A percentile compares a stretch with the other conserved stretches of the same genome.
These are phyloP conservation scores for Naganishia onofrii DNA, from an alignment of 768 basidiomycete genomes.

Conservation along the genomic window DNA sequence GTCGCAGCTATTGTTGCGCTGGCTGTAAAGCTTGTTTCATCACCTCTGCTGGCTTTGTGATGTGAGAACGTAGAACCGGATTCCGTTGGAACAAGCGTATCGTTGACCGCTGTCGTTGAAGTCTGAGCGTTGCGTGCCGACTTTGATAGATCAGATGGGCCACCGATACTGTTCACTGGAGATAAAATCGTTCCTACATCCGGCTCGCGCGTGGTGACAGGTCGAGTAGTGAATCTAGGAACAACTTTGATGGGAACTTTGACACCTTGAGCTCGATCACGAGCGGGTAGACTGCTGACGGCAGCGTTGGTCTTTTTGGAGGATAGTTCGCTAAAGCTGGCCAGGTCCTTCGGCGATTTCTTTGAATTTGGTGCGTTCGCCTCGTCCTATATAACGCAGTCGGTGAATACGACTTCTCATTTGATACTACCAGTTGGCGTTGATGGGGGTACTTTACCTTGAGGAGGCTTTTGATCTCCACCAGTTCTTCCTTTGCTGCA, in stretches of 20 bases:
- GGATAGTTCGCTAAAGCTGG: constrained; percentile 1
- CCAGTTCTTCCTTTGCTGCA: constrained; percentile 64
- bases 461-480: constrained; percentile 54
- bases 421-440: background rate
- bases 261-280: constrained; percentile 11
- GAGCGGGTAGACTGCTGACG: background rate
- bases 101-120: background rate
- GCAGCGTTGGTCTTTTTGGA: background rate
- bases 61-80: background rate
- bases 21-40: background rate
- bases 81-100: background rate
- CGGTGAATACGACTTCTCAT: background rate
- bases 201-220: background rate
- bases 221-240: constrained; percentile 19
- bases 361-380: background rate
- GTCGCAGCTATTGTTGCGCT: background rate
- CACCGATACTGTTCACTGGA: background rate
- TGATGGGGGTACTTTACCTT: constrained; percentile 24
- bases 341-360: background rate
- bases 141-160: background rate
- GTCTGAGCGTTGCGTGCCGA: background rate
- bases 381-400: background rate
- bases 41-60: constrained; percentile 3
- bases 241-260: constrained; percentile 27
- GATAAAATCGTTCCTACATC: background rate